phyloP scores from a whole-genome alignment of 306 rosid species.

The Betula pendula region DNA sequence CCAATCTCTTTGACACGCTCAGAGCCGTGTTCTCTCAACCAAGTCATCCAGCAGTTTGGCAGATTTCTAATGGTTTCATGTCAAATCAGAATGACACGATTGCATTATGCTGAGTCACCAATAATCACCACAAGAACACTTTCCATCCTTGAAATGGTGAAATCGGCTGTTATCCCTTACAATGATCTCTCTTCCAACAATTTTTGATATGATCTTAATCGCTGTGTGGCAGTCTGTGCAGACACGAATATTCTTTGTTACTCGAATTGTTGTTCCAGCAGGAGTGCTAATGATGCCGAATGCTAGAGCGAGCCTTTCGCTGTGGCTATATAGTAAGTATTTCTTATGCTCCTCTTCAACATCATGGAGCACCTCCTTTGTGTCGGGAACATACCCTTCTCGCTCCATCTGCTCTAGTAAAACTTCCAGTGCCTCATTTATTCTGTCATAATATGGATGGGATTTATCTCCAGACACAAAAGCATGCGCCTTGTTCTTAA shows the following conservation, averaged over 20 bases:
- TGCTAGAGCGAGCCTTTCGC: slow-evolving; percentile 87
- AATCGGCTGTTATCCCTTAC: slow-evolving; percentile 86
- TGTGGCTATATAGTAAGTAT: slow-evolving; percentile 52
- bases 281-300: slow-evolving; percentile 84
- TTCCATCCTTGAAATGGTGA: slow-evolving; percentile 77
- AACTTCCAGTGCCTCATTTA: slow-evolving; percentile 54
- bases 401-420: slow-evolving; percentile 75
- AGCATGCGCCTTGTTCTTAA: slow-evolving; percentile 62
- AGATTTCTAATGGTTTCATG: neutral
- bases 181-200: slow-evolving; percentile 74
- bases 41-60: neutral
- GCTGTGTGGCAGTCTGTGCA: slow-evolving; percentile 81
- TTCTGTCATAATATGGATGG: slow-evolving; percentile 63
- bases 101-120: slow-evolving; percentile 43
- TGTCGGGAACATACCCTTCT: slow-evolving; percentile 66
- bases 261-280: slow-evolving; percentile 68
- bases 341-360: slow-evolving; percentile 81
- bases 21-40: neutral
- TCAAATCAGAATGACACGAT: neutral
- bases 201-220: slow-evolving; percentile 67
- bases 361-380: slow-evolving; percentile 70
- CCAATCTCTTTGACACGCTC: neutral
- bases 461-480: slow-evolving; percentile 80
- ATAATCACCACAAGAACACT: slow-evolving; percentile 68
- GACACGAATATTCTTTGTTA: slow-evolving; percentile 74